Base-by-base conservation (phyloP, 2,329 filamentous ascomycete genomes). In the Akanthomyces dipterigenus region DNA sequence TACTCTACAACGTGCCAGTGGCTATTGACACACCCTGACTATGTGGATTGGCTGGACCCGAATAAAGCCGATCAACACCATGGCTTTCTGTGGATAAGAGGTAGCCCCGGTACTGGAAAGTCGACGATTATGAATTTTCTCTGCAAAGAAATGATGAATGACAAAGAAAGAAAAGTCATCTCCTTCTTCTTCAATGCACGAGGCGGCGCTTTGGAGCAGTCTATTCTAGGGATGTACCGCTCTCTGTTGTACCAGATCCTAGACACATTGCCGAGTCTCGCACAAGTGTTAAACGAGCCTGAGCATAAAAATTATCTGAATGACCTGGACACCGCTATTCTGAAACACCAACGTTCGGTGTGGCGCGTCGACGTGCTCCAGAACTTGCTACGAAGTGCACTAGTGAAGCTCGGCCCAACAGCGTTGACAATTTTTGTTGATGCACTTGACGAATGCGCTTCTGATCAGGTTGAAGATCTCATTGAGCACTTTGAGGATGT, bases 131-230 rank as follows among this genome's bases (percentile, higher is more conserved):
- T 79, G 76, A 79, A 78, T 54, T 77, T 73, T 51, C 64, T 67
- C 8, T 59, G 67, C 42, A 31, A 28, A 31, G 51, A 57, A 40
- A 40, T 65, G 22, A 62, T 61, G n/a, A 64, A 65, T 20, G 53
- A 51, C n/a, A 67, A 63, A 24, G 20, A 60, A 11, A 60, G 64
- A 12, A 62, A 63, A 1, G 58, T 67, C 1, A 18, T 79, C 1
- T 77, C 74, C 1, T 81, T 81, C 68, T 82, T 81, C 69, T 82
- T 82, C 72, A 78, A 80, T 56, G 78, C 78, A 0, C 68, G 77
- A 51, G 79, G 79, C 0, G 67, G 68, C 0, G 40, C 66, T 16
- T 66, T 79, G 11, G 78, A 83, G 63, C 79, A 73, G 61, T 76
- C 79, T 0, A 72, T 71, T 0, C n/a, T 70, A 0, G 81, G 82